Base-by-base conservation (phyloP, 23 red algal genomes). In the Gracilariopsis chorda region DNA sequence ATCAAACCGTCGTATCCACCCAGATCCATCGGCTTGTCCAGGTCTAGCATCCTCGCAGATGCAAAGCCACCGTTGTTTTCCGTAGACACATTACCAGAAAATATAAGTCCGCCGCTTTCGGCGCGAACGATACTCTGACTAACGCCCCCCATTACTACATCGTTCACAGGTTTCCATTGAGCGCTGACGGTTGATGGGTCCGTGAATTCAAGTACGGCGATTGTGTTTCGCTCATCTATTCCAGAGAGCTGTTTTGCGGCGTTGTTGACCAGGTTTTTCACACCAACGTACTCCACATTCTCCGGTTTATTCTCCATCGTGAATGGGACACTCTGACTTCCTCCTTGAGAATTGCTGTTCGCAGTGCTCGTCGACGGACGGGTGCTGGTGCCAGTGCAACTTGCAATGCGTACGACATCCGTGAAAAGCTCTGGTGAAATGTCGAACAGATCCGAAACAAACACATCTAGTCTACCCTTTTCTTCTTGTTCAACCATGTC, bases 131-230 rank as follows among this genome's bases (percentile, higher is more conserved):
- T 86, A 61, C 90, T 91, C 76, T 74, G 57, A 71, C 95, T 98
- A 2, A 99, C 93, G 5, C 97, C 97, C 1, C 97, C 97, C 97
- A 99, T 99, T 23, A 99, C 97, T 9, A 95, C 87, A 79, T 99
- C 97, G 77, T 99, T 93, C 32, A 99, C 51, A 1, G 80, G 65
- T 2, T 90, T 91, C 97, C 97, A 99, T 73, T 52, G 45, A 2
- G 28, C 27, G 30, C 52, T 11, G 16, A 85, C 51, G 3, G 44
- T 46, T 1, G 58, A 67, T 3, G 42, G 23, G 47, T 94, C 84
- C 29, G 57, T 52, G 76, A 92, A 85, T n/a, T 48, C 74, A 5
- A 73, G 36, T 9, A 96, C 13, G 14, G 91, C 6, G 30, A 57
- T 35, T 17, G 88, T 30, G 43, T 45, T 42, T 4, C 40, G 20